Conservation (phyloP, 108 stramenopile genomes). For the Cyclotella baltica region DNA sequence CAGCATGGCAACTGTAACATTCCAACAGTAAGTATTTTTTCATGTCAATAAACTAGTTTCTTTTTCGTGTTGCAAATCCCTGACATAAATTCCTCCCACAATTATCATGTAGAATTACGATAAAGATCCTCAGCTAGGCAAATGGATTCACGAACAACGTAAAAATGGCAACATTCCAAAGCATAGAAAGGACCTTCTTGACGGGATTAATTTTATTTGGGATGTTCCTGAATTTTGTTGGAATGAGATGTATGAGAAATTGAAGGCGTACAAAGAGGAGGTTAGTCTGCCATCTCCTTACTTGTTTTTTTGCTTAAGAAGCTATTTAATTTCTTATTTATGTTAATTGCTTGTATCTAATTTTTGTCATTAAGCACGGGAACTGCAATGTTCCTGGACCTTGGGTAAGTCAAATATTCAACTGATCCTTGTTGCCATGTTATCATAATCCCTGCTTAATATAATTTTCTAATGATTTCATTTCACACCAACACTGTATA, state of each 20-base stretch:
- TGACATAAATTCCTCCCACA: background rate
- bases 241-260: background rate
- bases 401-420: background rate
- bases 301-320: background rate
- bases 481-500: too few species aligned
- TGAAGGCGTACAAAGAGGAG: background rate
- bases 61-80: background rate
- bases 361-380: too few species aligned
- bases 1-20: background rate
- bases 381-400: background rate
- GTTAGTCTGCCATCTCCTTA: background rate
- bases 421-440: background rate
- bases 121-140: background rate
- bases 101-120: background rate
- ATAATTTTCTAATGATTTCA: background rate
- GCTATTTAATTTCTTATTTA: background rate
- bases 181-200: background rate
- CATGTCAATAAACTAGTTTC: background rate
- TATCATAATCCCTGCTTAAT: too few species aligned
- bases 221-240: background rate
- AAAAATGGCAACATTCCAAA: background rate
- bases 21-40: background rate
- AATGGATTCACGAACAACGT: background rate
- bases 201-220: background rate
- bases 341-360: background rate